Base-by-base conservation (phyloP, 805 yeast genomes). In the Metschnikowia colocasiae region DNA sequence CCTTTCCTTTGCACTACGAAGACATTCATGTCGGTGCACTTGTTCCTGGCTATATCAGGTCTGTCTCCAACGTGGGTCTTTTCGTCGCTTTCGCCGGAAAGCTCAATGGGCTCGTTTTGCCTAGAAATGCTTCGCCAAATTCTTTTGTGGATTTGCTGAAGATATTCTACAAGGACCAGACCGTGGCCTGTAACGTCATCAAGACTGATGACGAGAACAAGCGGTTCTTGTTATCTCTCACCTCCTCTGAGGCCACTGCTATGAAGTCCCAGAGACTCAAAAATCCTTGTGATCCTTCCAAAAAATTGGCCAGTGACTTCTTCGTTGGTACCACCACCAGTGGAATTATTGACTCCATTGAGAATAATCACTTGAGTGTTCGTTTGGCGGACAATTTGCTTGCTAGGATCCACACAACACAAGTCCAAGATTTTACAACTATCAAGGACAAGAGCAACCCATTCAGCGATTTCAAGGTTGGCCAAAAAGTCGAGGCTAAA, bases 1-100 rank as follows among this genome's bases (percentile, higher is more conserved):
- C 57, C 4, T 64, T 91, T 12, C 97, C 97, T 32, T 54, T 72
- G 4, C 55, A 66, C 4, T 85, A 81, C 58, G 71, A 74, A 15
- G 95, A 87, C 34, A 71, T 90, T 40, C 59, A 59, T 18, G 67
- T 73, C 12, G 76, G 80, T 8, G 68, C 69, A 20, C 58, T 70
- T 25, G 65, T 87, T 44, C 76, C 79, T 48, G 99, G 98, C 36
- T 91, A 74, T 62, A 80, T 92, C 33, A 85, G 81, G 55, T 83
- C 90, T 16, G 80, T 85, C 16, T 87, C 95, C n/a, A 76, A 75
- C 38, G 76, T 76, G 61, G 98, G 98, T 54, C 72, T 89, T 10
- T 92, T 92, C 62, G 85, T 92, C 48, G 79, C 84, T 0, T 92
- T 92, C 65, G 88, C 83, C 47, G 85, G 86, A 53, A 79, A 78